Percentiles rank a stretch among this genome's conserved stretches.
Conservation (phyloP, 192 early-diverging fungal species). For the Linnemannia zychae region DNA sequence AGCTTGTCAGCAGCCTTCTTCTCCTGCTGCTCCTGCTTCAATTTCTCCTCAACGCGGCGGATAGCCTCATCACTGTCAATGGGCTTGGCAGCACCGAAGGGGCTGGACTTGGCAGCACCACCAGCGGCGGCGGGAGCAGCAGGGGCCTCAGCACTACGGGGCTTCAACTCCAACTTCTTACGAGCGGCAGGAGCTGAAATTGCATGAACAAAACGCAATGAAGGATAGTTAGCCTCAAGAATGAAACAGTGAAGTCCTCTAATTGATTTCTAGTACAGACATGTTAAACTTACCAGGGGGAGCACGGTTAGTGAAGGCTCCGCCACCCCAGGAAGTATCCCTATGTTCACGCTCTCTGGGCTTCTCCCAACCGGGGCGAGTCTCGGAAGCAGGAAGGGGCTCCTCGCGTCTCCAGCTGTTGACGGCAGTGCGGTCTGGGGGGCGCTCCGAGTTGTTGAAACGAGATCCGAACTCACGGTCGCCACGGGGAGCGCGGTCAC, state of each 20-base stretch:
- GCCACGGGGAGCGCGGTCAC: conserved; percentile 43
- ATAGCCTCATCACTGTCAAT: conserved; percentile 70
- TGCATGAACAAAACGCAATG: neutral
- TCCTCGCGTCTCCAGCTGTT: conserved; percentile 55
- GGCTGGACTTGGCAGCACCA: conserved; percentile 63
- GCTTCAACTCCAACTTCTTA: conserved; percentile 66
- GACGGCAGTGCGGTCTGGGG: conserved; percentile 52
- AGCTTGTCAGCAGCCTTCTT: conserved; percentile 47
- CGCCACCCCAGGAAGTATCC: conserved; percentile 63
- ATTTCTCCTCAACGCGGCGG: conserved; percentile 67
- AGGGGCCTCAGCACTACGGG: conserved; percentile 56
- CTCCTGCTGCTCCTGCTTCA: conserved; percentile 61
- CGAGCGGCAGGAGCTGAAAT: conserved; percentile 60
- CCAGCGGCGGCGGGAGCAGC: conserved; percentile 31
- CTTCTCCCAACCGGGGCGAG: conserved; percentile 58
- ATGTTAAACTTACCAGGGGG: conserved; percentile 34
- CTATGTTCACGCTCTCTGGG: conserved; percentile 47
- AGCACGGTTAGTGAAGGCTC: conserved; percentile 32
- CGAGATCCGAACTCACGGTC: conserved; percentile 55
- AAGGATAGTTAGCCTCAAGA: neutral
- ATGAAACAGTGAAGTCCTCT: neutral
- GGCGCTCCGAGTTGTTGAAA: conserved; percentile 51
- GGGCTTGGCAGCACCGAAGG: conserved; percentile 75
- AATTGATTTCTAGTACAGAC: too few relatives aligned
- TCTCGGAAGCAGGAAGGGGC: conserved; percentile 38